Conservation (phyloP, 2,329 filamentous ascomycete genomes). For the Ceratocystis diversiconidia region DNA sequence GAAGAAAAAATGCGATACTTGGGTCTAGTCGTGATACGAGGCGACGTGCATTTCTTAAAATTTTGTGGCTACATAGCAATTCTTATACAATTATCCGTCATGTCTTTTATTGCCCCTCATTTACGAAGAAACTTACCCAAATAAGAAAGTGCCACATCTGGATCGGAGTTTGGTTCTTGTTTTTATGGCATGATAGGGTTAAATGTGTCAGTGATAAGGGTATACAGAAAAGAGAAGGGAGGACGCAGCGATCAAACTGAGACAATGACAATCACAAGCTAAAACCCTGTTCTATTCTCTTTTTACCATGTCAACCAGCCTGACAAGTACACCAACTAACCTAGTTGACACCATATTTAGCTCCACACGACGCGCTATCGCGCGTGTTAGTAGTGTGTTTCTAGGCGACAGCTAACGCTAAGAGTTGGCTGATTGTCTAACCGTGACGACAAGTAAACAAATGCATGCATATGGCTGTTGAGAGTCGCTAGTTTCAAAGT, state of each 20-base stretch:
- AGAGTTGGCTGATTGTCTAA: neutral
- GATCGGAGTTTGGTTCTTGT: neutral
- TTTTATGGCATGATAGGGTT: neutral
- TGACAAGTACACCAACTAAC: neutral
- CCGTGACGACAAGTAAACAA: neutral
- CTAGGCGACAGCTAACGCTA: neutral
- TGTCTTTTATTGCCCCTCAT: no score
- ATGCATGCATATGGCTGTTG: neutral
- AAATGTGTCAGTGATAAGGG: neutral
- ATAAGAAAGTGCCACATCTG: no score
- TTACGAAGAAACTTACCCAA: no score
- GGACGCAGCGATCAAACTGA: neutral
- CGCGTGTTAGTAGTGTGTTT: neutral
- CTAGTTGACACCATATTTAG: neutral
- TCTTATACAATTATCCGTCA: no score
- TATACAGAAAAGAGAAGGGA: neutral
- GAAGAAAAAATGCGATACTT: neutral
- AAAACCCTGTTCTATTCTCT: neutral
- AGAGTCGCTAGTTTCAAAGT: neutral
- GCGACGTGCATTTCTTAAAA: no score
- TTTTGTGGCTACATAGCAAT: no score
- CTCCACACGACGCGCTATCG: neutral
- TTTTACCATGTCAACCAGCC: neutral
- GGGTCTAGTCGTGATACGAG: no score
- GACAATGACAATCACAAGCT: conserved; percentile 3